Evolutionary conservation across 495 filamentous ascomycete genomes (phyloP).

Genomic region (Neurospora tetraspora): DNA sequence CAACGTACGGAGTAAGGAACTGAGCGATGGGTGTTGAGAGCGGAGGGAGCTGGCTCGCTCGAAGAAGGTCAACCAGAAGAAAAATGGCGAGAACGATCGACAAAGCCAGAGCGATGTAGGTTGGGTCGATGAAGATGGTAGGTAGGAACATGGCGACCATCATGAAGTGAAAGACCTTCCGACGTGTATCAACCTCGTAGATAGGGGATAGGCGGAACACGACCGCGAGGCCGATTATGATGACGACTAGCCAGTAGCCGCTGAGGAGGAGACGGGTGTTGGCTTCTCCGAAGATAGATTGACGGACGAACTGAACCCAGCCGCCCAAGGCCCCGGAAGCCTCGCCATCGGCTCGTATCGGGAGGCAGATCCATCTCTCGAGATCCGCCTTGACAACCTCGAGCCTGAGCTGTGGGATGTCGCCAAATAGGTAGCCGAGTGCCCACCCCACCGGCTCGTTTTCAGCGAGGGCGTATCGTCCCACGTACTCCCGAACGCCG

Average conservation of each 20-base stretch:
- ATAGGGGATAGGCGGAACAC: slow-evolving; percentile 63
- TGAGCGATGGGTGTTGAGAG: slow-evolving; percentile 69
- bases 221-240: slow-evolving; percentile 58
- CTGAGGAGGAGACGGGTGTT: slow-evolving; percentile 72
- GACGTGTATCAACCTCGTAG: slow-evolving; percentile 85
- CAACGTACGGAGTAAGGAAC: slow-evolving; percentile 88
- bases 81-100: slow-evolving; percentile 68
- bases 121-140: slow-evolving; percentile 72
- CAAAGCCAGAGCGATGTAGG: slow-evolving; percentile 70
- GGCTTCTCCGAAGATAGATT: slow-evolving; percentile 54
- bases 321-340: slow-evolving; percentile 36
- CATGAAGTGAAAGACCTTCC: slow-evolving; percentile 97
- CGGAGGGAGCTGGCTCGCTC: slow-evolving; percentile 84
- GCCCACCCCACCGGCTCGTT: slow-evolving; percentile 89
- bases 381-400: slow-evolving; percentile 54
- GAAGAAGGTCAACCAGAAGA: slow-evolving; percentile 76
- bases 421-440: slow-evolving; percentile 78
- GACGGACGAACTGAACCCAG: slow-evolving; percentile 49
- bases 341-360: slow-evolving; percentile 29
- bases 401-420: slow-evolving; percentile 57
- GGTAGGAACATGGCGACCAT: slow-evolving; percentile 94
- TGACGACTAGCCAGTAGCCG: slow-evolving; percentile 58
- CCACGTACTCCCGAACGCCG: slow-evolving; percentile 60
- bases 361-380: slow-evolving; percentile 67
- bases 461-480: slow-evolving; percentile 52